These are phyloP conservation scores for Parietaria judaica DNA, from an alignment of 306 rosid species.

Conservation along the genomic window DNA sequence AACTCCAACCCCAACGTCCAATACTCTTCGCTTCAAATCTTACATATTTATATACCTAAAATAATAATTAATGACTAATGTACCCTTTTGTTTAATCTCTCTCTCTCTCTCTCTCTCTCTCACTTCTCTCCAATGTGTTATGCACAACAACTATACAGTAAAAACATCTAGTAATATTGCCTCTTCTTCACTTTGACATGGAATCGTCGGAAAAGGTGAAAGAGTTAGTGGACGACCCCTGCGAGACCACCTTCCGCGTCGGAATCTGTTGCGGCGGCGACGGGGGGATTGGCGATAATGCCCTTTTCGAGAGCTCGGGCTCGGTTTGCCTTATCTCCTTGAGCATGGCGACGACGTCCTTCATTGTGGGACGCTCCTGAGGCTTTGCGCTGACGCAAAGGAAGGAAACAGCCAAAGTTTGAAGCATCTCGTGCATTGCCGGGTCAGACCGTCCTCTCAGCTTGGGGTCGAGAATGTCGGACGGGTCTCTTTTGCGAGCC, in stretches of 20 bases:
- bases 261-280: conserved; percentile 37
- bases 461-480: conserved; percentile 59
- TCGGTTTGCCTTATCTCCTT: conserved; percentile 42
- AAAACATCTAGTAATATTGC: not conserved
- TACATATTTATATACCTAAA: not conserved
- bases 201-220: conserved; percentile 75
- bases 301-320: conserved; percentile 34
- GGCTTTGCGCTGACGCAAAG: conserved; percentile 42
- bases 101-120: not conserved
- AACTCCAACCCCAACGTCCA: no score
- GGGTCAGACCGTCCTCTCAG: conserved; percentile 58
- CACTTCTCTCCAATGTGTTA: conserved; percentile 6
- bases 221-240: conserved; percentile 59
- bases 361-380: conserved; percentile 75
- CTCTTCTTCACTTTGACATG: not conserved
- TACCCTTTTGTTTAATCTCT: conserved; percentile 14
- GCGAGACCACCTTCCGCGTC: conserved; percentile 40
- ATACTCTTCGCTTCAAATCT: not conserved
- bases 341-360: conserved; percentile 74
- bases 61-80: not conserved
- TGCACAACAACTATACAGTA: conserved; percentile 19
- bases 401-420: conserved; percentile 63
- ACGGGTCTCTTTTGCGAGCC: conserved; percentile 37
- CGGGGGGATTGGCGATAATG: conserved; percentile 26
- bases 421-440: conserved; percentile 62